These are phyloP conservation scores for Botryotinia convoluta DNA, from an alignment of 2,329 filamentous ascomycete species.

Conservation along the genomic window DNA sequence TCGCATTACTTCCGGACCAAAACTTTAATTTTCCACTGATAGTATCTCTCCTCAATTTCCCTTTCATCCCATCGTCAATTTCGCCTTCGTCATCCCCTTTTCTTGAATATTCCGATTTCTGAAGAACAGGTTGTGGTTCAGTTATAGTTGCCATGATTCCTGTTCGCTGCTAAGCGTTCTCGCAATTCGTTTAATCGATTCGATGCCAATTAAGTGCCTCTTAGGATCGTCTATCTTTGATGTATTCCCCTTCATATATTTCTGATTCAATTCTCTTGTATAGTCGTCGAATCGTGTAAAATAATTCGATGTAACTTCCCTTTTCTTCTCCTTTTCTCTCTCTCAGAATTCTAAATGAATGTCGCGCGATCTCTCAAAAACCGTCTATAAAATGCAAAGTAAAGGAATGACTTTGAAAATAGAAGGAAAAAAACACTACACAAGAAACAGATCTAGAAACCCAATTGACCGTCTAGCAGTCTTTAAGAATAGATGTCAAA, in stretches of 20 bases:
- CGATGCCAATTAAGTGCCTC: background rate
- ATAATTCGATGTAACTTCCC: background rate
- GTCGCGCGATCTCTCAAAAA: background rate
- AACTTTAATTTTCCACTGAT: conserved; percentile 7
- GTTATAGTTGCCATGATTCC: conserved; percentile 8
- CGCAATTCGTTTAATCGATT: background rate
- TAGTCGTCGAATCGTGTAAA: background rate
- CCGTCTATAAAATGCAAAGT: background rate
- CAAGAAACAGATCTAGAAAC: background rate
- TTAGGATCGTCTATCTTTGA: background rate
- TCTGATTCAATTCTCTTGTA: background rate
- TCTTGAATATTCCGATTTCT: background rate
- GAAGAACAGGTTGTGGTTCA: conserved; percentile 5
- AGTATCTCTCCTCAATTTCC: background rate
- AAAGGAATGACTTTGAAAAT: conserved; percentile 9
- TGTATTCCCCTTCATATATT: background rate
- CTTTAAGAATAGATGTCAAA: background rate
- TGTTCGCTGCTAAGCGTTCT: background rate
- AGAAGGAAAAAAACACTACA: background rate
- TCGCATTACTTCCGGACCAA: background rate
- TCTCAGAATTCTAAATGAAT: background rate
- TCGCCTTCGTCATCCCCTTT: background rate
- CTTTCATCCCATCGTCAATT: background rate
- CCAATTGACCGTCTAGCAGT: background rate
- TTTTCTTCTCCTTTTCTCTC: background rate